Evolutionary conservation across 441 rosid genomes (phyloP).

Genomic region (Jatropha multifida): DNA sequence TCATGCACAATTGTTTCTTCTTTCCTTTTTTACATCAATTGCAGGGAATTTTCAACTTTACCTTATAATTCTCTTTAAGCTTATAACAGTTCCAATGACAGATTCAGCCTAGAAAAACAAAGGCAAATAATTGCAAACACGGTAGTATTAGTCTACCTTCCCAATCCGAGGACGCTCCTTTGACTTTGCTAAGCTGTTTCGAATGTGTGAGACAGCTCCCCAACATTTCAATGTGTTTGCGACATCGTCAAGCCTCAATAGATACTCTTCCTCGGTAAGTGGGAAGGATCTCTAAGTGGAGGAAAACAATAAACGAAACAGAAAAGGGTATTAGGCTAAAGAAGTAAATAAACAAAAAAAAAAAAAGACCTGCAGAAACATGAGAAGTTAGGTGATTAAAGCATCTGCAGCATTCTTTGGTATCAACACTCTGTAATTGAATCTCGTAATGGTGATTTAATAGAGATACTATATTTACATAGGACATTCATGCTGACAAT

Average conservation of each 20-base stretch:
- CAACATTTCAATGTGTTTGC: slow-evolving; percentile 89
- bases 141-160: slow-evolving; percentile 48
- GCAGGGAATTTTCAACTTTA: background rate
- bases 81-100: background rate
- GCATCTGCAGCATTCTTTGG: background rate
- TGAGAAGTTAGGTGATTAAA: background rate
- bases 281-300: slow-evolving; percentile 78
- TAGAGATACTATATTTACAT: background rate
- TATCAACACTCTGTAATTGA: background rate
- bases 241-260: slow-evolving; percentile 89
- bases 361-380: background rate
- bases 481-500: background rate
- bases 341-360: background rate
- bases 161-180: slow-evolving; percentile 93
- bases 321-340: background rate
- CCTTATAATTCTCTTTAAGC: background rate
- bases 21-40: background rate
- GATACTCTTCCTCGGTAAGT: slow-evolving; percentile 85
- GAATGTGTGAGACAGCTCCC: slow-evolving; percentile 95
- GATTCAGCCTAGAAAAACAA: background rate
- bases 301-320: slow-evolving; percentile 10
- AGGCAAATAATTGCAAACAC: slow-evolving; percentile 6
- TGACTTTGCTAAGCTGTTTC: slow-evolving; percentile 73
- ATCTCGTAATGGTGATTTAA: background rate
- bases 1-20: background rate